A percentile compares a stretch with the other conserved stretches of the same genome.
These are phyloP conservation scores for Aspergillus ellipticus DNA, from an alignment of 495 filamentous ascomycete species.

Conservation along the genomic window DNA sequence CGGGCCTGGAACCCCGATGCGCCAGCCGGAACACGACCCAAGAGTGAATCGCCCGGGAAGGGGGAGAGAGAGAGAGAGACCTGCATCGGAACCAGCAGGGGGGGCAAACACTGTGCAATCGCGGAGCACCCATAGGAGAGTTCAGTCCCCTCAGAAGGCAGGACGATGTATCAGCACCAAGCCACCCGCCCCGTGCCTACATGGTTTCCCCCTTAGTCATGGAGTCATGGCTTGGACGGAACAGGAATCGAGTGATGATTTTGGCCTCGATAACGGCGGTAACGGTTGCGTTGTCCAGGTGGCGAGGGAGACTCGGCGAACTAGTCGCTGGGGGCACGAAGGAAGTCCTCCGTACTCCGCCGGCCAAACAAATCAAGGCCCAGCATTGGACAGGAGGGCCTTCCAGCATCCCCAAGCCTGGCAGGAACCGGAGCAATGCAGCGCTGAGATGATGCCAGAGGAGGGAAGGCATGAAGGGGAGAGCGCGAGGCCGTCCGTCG, in stretches of 20 bases:
- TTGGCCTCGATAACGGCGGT: background rate
- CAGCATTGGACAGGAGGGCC: background rate
- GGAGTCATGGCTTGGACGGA: slow-evolving; percentile 1
- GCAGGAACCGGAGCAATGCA: background rate
- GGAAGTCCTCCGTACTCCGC: too few species aligned
- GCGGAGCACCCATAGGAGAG: slow-evolving; percentile 1
- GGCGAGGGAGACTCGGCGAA: slow-evolving; percentile 4
- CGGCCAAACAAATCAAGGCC: background rate
- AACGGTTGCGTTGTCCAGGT: slow-evolving; percentile 13
- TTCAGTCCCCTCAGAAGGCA: background rate
- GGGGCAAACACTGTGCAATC: slow-evolving; percentile 8
- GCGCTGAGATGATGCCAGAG: background rate
- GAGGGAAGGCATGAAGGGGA: background rate
- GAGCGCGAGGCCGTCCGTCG: background rate
- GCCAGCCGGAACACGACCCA: background rate
- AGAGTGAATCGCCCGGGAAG: background rate
- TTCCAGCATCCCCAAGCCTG: background rate
- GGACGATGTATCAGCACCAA: background rate
- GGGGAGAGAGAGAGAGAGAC: too few species aligned
- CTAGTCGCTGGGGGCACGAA: too few species aligned
- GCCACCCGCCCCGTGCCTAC: background rate
- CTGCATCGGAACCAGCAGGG: slow-evolving; percentile 16
- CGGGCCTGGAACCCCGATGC: background rate
- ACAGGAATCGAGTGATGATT: slow-evolving; percentile 7
- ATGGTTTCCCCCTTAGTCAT: slow-evolving; percentile 1